phyloP scores from a whole-genome alignment of 768 basidiomycete species.

The Macrolepiota albuminosa region DNA sequence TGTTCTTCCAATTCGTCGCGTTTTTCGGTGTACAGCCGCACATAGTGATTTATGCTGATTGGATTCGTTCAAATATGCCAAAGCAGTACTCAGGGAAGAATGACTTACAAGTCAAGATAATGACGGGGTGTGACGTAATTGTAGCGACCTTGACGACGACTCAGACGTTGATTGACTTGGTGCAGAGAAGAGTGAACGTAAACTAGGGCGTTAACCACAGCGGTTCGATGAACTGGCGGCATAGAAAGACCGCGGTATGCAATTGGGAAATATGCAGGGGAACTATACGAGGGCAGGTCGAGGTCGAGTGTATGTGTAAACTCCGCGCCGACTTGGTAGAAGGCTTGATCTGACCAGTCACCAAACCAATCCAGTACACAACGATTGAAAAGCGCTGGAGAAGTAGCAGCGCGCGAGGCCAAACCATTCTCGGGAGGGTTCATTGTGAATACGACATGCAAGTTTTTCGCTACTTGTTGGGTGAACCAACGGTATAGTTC shows the following conservation, averaged over 20 bases:
- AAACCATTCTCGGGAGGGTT: conserved; percentile 96
- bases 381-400: conserved; percentile 97
- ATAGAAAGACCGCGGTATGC: conserved; percentile 79
- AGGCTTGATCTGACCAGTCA: conserved; percentile 98
- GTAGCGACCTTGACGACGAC: conserved; percentile 90
- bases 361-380: conserved; percentile 99
- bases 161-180: conserved; percentile 83
- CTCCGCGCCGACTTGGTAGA: conserved; percentile 97
- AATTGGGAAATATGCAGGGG: conserved; percentile 83
- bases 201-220: conserved; percentile 91
- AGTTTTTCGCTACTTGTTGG: conserved; percentile 94
- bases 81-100: conserved; percentile 3
- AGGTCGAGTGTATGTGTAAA: conserved; percentile 94
- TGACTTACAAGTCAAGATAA: conserved; percentile 94
- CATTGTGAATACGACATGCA: conserved; percentile 99
- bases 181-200: conserved; percentile 88
- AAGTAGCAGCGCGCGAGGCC: conserved; percentile 93
- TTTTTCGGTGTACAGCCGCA: conserved; percentile 91
- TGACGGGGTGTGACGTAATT: conserved; percentile 97
- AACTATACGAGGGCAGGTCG: conserved; percentile 75
- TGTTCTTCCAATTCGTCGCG: conserved; percentile 97
- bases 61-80: conserved; percentile 5
- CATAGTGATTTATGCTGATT: conserved; percentile 92
- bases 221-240: conserved; percentile 87
- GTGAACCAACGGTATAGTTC: conserved; percentile 99